phyloP scores from a whole-genome alignment of 139 green algal genomes.

The Limnomonas spitsbergensis region DNA sequence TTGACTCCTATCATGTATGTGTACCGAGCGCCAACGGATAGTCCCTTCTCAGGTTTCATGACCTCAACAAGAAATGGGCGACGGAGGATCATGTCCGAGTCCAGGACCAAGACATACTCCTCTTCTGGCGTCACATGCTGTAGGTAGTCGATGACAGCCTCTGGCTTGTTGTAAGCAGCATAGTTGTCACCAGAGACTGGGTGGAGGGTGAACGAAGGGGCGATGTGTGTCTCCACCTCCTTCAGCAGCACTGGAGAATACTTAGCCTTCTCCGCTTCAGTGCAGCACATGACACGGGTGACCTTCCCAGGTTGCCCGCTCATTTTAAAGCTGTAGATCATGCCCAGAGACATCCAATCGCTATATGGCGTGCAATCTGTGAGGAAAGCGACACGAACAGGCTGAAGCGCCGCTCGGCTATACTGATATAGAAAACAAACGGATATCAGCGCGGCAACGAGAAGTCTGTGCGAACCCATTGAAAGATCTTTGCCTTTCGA shows the following conservation, averaged over 20 bases:
- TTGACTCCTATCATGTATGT: slow-evolving; percentile 49
- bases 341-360: slow-evolving; percentile 51
- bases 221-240: slow-evolving; percentile 63
- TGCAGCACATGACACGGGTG: slow-evolving; percentile 77
- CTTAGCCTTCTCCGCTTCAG: slow-evolving; percentile 43
- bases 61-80: slow-evolving; percentile 46
- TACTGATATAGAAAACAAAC: too few species aligned
- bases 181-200: slow-evolving; percentile 34
- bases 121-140: slow-evolving; percentile 44
- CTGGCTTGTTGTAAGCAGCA: slow-evolving; percentile 75
- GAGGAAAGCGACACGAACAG: slow-evolving; percentile 12
- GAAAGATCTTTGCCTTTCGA: too few species aligned
- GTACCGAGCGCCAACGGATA: slow-evolving; percentile 39
- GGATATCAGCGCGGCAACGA: too few species aligned
- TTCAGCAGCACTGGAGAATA: slow-evolving; percentile 39
- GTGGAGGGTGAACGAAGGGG: slow-evolving; percentile 49
- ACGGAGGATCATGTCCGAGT: slow-evolving; percentile 60
- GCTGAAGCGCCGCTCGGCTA: neutral
- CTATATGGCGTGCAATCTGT: slow-evolving; percentile 17
- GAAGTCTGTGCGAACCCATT: too few species aligned
- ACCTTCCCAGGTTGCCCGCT: slow-evolving; percentile 64
- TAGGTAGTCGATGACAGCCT: slow-evolving; percentile 77
- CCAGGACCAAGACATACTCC: slow-evolving; percentile 58
- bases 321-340: slow-evolving; percentile 54
- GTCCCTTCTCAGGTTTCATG: slow-evolving; percentile 31